Conservation (phyloP, 192 early-diverging fungal genomes). For the Backusella morwellensis region DNA sequence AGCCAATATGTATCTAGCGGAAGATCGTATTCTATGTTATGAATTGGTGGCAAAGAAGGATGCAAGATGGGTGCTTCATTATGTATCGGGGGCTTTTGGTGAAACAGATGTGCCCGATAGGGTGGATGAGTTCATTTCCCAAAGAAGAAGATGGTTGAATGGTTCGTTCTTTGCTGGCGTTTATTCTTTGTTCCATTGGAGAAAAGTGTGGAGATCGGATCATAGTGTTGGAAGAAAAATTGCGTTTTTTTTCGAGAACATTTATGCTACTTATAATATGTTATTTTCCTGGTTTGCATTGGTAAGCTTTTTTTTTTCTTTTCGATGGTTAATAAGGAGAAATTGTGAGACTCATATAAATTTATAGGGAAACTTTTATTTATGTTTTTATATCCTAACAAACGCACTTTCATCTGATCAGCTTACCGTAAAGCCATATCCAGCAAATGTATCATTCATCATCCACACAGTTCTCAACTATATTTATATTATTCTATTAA, state of each 20-base stretch:
- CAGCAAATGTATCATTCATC: slow-evolving; percentile 35
- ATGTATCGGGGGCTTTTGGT: slow-evolving; percentile 67
- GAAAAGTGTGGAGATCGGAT: slow-evolving; percentile 56
- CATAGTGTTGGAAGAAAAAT: slow-evolving; percentile 51
- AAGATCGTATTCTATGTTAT: slow-evolving; percentile 85
- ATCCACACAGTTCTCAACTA: slow-evolving; percentile 44
- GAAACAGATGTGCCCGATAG: slow-evolving; percentile 82
- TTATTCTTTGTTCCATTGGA: slow-evolving; percentile 63
- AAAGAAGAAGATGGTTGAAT: slow-evolving; percentile 81
- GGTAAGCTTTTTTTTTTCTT: slow-evolving; percentile 44
- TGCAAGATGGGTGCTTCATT: slow-evolving; percentile 69
- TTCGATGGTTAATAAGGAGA: not conserved
- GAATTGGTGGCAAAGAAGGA: slow-evolving; percentile 77
- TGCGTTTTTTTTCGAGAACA: slow-evolving; percentile 57
- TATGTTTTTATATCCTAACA: slow-evolving; percentile 52
- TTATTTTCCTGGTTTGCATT: slow-evolving; percentile 79
- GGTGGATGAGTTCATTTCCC: slow-evolving; percentile 69
- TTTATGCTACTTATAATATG: slow-evolving; percentile 68
- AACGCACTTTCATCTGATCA: slow-evolving; percentile 28
- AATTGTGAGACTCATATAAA: slow-evolving; percentile 45
- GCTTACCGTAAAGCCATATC: slow-evolving; percentile 21
- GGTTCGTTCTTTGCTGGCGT: slow-evolving; percentile 76
- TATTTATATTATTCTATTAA: slow-evolving; percentile 57
- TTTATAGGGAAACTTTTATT: slow-evolving; percentile 64
- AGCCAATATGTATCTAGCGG: slow-evolving; percentile 83